phyloP scores from a whole-genome alignment of 768 basidiomycete species.

The Suillus americanus region DNA sequence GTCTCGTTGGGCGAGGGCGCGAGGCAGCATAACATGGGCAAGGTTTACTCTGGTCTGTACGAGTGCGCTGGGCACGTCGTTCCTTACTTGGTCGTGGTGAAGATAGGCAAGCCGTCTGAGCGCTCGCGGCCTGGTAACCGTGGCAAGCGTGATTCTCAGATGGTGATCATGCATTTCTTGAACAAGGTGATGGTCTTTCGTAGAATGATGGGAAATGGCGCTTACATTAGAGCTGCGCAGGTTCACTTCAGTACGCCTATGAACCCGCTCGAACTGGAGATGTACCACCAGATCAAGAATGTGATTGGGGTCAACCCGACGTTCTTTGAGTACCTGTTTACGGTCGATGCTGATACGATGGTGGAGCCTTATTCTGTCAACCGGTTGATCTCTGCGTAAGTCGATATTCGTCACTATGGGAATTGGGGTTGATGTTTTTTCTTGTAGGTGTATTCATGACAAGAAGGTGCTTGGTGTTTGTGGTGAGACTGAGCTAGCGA shows the following conservation, averaged over 20 bases:
- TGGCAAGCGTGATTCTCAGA: slow-evolving; percentile 97
- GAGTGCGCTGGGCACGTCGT: slow-evolving; percentile 95
- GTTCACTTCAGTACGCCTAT: slow-evolving; percentile 97
- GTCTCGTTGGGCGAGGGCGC: slow-evolving; percentile 91
- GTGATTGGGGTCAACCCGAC: slow-evolving; percentile 99
- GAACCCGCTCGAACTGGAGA: slow-evolving; percentile 96
- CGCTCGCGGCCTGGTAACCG: slow-evolving; percentile 92
- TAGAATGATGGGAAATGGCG: no score
- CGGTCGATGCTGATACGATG: slow-evolving; percentile 93
- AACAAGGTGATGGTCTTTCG: slow-evolving; percentile 66
- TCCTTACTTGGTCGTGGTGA: slow-evolving; percentile 89
- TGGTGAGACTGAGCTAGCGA: slow-evolving; percentile 91
- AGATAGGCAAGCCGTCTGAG: slow-evolving; percentile 95
- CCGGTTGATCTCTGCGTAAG: slow-evolving; percentile 89
- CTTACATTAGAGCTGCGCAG: slow-evolving; percentile 36
- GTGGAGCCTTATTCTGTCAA: slow-evolving; percentile 88
- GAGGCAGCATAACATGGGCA: slow-evolving; percentile 98
- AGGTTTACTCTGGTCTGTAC: slow-evolving; percentile 94
- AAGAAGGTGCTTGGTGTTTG: slow-evolving; percentile 92
- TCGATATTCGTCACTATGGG: slow-evolving; percentile 19
- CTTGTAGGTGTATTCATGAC: slow-evolving; percentile 89
- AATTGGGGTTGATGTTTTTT: neutral
- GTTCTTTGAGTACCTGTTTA: slow-evolving; percentile 96
- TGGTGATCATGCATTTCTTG: slow-evolving; percentile 95
- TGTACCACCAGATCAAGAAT: slow-evolving; percentile 99